Percentiles rank a stretch among this genome's conserved stretches.
Conservation (phyloP, 495 filamentous ascomycete genomes). For the Platismatia glauca region DNA sequence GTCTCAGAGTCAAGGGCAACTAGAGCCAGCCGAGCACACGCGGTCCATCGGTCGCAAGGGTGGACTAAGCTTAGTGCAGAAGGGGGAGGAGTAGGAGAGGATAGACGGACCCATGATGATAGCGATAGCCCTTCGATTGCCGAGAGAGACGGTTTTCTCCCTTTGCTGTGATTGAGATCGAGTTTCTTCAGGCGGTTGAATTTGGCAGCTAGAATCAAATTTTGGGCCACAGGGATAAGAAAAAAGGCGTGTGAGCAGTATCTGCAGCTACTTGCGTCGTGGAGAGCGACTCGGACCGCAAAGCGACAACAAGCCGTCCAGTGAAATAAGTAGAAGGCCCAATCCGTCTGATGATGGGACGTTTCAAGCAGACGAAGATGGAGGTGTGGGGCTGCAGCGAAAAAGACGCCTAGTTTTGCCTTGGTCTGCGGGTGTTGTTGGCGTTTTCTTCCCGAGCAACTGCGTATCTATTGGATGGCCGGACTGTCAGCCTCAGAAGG, state of each 20-base stretch:
- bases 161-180: constrained; percentile 21
- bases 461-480: constrained; percentile 5
- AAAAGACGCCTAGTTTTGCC: constrained; percentile 25
- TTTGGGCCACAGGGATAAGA: constrained; percentile 18
- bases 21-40: constrained; percentile 17
- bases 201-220: constrained; percentile 15
- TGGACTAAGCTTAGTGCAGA: constrained; percentile 23
- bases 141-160: constrained; percentile 18
- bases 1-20: constrained; percentile 14
- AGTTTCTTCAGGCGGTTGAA: constrained; percentile 16
- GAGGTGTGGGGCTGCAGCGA: constrained; percentile 21
- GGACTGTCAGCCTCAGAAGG: constrained; percentile 14
- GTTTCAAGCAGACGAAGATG: constrained; percentile 15
- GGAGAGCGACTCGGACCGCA: constrained; percentile 21
- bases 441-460: constrained; percentile 12
- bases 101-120: constrained; percentile 26
- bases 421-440: constrained; percentile 18
- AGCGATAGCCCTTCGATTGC: constrained; percentile 17
- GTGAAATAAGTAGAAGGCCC: constrained; percentile 14
- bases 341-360: constrained; percentile 5
- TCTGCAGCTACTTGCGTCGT: constrained; percentile 22
- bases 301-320: constrained; percentile 20
- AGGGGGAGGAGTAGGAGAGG: constrained; percentile 14
- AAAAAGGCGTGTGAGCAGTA: constrained; percentile 15
- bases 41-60: constrained; percentile 17